Conservation (phyloP, 352 stramenopile species). For the Globisporangium radiosum region DNA sequence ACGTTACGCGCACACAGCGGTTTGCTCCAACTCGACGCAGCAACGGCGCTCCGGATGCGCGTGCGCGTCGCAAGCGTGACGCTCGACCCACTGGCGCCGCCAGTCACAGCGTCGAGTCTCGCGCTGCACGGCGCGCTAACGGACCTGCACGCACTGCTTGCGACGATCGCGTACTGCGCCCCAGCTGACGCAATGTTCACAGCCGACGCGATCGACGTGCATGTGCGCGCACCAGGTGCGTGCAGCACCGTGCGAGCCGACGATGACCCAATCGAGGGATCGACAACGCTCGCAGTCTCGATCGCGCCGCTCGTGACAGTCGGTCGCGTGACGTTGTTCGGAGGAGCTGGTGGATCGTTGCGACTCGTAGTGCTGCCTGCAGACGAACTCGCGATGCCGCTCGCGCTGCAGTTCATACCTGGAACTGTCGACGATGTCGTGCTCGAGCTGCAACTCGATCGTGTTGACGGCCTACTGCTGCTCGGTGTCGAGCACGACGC, state of each 20-base stretch:
- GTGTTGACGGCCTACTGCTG: conserved; percentile 13
- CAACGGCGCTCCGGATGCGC: conserved; percentile 2
- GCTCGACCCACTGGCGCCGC: background rate
- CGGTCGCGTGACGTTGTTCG: conserved; percentile 5
- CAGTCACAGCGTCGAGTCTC: background rate
- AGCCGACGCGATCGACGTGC: conserved; percentile 8
- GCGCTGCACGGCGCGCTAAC: conserved; percentile 15
- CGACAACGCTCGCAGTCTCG: conserved; percentile 13
- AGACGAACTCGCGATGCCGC: conserved; percentile 8
- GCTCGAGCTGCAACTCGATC: conserved; percentile 14
- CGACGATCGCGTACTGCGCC: conserved; percentile 18
- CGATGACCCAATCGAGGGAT: background rate
- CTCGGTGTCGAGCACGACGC: conserved; percentile 15
- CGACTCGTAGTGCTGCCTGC: conserved; percentile 7
- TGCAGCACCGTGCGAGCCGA: conserved; percentile 9
- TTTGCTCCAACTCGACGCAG: conserved; percentile 4
- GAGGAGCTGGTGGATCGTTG: background rate
- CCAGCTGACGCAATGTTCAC: background rate
- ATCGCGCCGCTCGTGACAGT: conserved; percentile 14
- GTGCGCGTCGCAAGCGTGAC: conserved; percentile 3
- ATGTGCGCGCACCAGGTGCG: conserved; percentile 5
- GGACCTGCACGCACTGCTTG: conserved; percentile 17
- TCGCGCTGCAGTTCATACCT: conserved; percentile 15
- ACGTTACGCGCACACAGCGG: conserved; percentile 1
- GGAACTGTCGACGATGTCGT: conserved; percentile 15